Base-by-base conservation (phyloP, 225 moss, liverwort and hornwort species). In the Takakia lepidozioides region DNA sequence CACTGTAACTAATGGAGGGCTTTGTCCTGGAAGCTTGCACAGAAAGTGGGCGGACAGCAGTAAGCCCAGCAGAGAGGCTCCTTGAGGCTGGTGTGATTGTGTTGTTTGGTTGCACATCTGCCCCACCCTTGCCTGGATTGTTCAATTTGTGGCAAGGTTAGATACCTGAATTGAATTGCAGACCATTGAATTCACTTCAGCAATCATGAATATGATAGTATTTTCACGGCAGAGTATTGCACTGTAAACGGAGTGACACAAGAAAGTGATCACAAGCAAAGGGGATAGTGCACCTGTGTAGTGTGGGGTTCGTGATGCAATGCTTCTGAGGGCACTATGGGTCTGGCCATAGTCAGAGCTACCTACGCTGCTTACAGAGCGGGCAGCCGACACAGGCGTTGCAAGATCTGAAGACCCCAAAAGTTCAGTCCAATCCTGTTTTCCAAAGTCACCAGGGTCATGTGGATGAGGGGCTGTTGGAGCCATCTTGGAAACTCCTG, bases 371-470 rank as follows among this genome's bases (percentile, higher is more conserved):
- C 74, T 87, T 9, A 74, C 49, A 30, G 74, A 65, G 35, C 72
- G 69, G 38, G 83, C 44, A 29, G 67, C 65, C 44, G 86, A 66
- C 25, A 64, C 64, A 62, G 62, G 58, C 35, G 72, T 51, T 17
- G 57, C 65, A 21, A 78, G 70, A 27, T 81, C 84, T 18, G 59
- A 23, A 56, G 84, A 81, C 25, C 84, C 75, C 65, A 88, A 58
- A 36, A 88, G 72, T 38, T 88, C 78, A 51, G 88, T 68, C 88
- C 88, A 88, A 55, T 88, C 88, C 47, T 71, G 80, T 54, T 75
- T 74, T 22, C 65, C 71, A 25, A 78, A 73, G 38, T 65, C 69
- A 36, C n/a, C n/a, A n/a, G n/a, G n/a, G n/a, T n/a, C n/a, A n/a
- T 74, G 63, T 48, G 63, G 63, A 47, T 64, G 70, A 0, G 70